A percentile compares a stretch with the other conserved stretches of the same genome.
Conservation (phyloP, 1,139 yeast genomes). For the Protomyces pachydermus region DNA sequence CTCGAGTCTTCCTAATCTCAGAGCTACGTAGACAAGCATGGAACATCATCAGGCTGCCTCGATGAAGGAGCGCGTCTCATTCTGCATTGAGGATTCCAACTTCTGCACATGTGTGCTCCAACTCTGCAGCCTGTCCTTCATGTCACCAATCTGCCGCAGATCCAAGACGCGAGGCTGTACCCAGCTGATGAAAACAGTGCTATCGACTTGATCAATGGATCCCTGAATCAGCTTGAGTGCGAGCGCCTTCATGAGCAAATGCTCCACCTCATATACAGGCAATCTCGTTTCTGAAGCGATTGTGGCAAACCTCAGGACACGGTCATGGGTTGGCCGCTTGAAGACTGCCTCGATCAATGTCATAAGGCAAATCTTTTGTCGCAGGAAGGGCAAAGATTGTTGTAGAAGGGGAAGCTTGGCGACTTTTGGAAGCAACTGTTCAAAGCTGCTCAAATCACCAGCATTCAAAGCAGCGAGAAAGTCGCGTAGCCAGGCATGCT, state of each 20-base stretch:
- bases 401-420: slow-evolving; percentile 58
- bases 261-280: slow-evolving; percentile 71
- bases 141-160: slow-evolving; percentile 66
- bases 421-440: slow-evolving; percentile 44
- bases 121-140: slow-evolving; percentile 63
- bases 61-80: slow-evolving; percentile 10
- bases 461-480: slow-evolving; percentile 66
- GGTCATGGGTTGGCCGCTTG: slow-evolving; percentile 65
- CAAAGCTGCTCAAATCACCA: slow-evolving; percentile 67
- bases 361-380: slow-evolving; percentile 89
- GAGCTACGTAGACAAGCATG: background rate
- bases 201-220: slow-evolving; percentile 76
- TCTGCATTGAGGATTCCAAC: slow-evolving; percentile 44
- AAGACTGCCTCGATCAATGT: slow-evolving; percentile 85
- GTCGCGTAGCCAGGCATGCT: slow-evolving; percentile 67
- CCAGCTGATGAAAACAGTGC: slow-evolving; percentile 80
- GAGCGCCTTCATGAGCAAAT: slow-evolving; percentile 83
- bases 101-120: slow-evolving; percentile 75
- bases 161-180: slow-evolving; percentile 92
- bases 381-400: slow-evolving; percentile 59
- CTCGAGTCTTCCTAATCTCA: background rate
- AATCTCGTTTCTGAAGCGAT: slow-evolving; percentile 72
- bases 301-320: slow-evolving; percentile 66
- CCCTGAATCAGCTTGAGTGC: slow-evolving; percentile 80
- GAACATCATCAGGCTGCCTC: background rate